Percentiles rank a stretch among this genome's conserved stretches.
phyloP scores from a whole-genome alignment of 1,284 basidiomycete genomes.

The Trichosporon coremiiforme region DNA sequence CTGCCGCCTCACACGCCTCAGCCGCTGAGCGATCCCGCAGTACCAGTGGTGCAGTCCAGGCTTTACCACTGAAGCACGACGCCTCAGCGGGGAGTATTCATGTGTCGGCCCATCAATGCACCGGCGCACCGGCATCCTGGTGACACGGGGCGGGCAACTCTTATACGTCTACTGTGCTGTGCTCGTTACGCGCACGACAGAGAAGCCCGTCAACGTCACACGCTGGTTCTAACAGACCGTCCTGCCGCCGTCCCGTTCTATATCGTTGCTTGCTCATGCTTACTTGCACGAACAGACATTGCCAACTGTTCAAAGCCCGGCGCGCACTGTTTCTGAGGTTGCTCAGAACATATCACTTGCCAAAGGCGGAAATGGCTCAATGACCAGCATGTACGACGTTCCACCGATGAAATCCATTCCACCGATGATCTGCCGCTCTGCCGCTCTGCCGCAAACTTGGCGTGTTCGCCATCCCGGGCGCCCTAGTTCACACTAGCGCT shows the following conservation, averaged over 20 bases:
- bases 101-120: too few relatives aligned
- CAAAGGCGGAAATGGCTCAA: too few relatives aligned
- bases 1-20: neutral
- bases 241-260: too few relatives aligned
- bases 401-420: neutral
- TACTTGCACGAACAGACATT: too few relatives aligned
- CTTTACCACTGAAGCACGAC: neutral
- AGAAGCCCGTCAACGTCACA: too few relatives aligned
- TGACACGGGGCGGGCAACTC: constrained; percentile 6
- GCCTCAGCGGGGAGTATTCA: neutral
- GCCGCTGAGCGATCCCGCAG: neutral
- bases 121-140: neutral
- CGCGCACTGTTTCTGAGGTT: too few relatives aligned
- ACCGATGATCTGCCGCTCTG: neutral
- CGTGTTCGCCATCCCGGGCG: neutral
- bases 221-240: too few relatives aligned
- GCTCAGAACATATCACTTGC: too few relatives aligned
- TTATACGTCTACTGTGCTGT: neutral
- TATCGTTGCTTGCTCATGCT: too few relatives aligned
- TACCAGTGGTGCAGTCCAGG: neutral
- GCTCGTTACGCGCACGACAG: neutral
- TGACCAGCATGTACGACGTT: neutral
- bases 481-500: neutral
- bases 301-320: too few relatives aligned
- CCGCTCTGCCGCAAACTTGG: neutral